These are phyloP conservation scores for Wickerhamiella sergipiensis DNA, from an alignment of 805 yeast genomes.

Conservation along the genomic window DNA sequence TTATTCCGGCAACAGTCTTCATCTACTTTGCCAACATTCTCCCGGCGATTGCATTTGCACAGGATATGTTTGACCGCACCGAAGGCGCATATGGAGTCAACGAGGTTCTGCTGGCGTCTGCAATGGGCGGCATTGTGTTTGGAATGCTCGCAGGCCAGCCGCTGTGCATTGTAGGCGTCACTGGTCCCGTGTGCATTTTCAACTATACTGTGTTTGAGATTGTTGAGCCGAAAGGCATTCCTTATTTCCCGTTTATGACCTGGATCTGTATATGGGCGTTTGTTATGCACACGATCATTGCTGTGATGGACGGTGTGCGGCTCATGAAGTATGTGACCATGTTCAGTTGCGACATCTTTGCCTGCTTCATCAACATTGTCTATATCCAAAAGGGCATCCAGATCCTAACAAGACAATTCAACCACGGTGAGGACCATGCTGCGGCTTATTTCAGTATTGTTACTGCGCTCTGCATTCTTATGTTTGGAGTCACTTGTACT, in stretches of 20 bases:
- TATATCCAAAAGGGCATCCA: constrained; percentile 87
- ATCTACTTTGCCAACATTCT: constrained; percentile 80
- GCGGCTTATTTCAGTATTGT: constrained; percentile 63
- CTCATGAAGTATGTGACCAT: constrained; percentile 58
- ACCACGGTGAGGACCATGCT: constrained; percentile 23
- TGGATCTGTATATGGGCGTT: constrained; percentile 91
- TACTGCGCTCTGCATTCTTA: constrained; percentile 58
- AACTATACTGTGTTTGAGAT: constrained; percentile 78
- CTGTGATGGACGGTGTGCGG: constrained; percentile 53
- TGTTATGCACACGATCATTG: constrained; percentile 63
- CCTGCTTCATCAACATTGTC: constrained; percentile 75
- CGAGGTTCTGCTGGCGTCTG: constrained; percentile 72
- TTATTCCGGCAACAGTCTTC: constrained; percentile 68
- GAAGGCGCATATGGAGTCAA: constrained; percentile 79
- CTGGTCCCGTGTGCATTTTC: constrained; percentile 90
- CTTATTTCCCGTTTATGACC: constrained; percentile 82
- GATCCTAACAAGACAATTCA: constrained; percentile 60
- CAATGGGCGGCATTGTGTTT: constrained; percentile 79
- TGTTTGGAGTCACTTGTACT: constrained; percentile 54
- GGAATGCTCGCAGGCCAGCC: constrained; percentile 86
- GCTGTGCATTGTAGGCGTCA: constrained; percentile 87
- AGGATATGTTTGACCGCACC: constrained; percentile 91
- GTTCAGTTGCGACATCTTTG: constrained; percentile 87
- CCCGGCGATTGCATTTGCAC: constrained; percentile 94
- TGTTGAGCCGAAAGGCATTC: constrained; percentile 36